A percentile compares a stretch with the other conserved stretches of the same genome.
These are phyloP conservation scores for Amylocarpus encephaloides DNA, from an alignment of 2,329 filamentous ascomycete genomes.

Conservation along the genomic window DNA sequence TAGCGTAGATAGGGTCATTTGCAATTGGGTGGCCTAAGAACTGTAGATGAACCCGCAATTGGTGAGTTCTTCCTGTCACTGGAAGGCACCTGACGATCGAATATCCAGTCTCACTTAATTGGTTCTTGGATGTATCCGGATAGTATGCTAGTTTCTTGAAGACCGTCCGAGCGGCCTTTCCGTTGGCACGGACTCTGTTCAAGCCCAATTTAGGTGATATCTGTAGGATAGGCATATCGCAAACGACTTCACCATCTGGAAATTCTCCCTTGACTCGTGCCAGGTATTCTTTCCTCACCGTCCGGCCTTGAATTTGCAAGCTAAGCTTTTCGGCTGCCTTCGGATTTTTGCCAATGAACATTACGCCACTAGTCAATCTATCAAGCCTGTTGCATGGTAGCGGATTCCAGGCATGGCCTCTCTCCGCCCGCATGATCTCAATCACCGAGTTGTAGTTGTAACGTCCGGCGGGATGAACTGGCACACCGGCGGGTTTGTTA, in stretches of 20 bases:
- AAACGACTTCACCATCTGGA: slow-evolving; percentile 83
- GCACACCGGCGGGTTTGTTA: slow-evolving; percentile 91
- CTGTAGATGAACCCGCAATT: slow-evolving; percentile 90
- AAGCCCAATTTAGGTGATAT: slow-evolving; percentile 93
- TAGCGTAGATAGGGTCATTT: slow-evolving; percentile 97
- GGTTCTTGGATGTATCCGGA: slow-evolving; percentile 38
- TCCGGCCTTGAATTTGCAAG: slow-evolving; percentile 69
- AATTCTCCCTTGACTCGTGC: slow-evolving; percentile 88
- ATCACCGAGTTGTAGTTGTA: slow-evolving; percentile 95
- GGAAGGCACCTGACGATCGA: slow-evolving; percentile 92
- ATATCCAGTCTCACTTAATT: slow-evolving; percentile 56
- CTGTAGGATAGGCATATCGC: slow-evolving; percentile 86
- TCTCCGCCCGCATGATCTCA: slow-evolving; percentile 83
- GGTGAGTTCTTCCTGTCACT: slow-evolving; percentile 89
- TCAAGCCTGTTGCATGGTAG: slow-evolving; percentile 88
- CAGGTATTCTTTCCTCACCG: slow-evolving; percentile 91
- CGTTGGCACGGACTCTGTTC: slow-evolving; percentile 89
- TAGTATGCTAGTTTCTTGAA: slow-evolving; percentile 52
- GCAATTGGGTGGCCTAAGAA: slow-evolving; percentile 91
- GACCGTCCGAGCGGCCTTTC: slow-evolving; percentile 82
- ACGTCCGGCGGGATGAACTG: slow-evolving; percentile 88
- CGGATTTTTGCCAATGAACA: slow-evolving; percentile 91
- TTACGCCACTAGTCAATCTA: slow-evolving; percentile 87
- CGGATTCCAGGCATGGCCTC: slow-evolving; percentile 48
- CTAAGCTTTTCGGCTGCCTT: slow-evolving; percentile 73